These are phyloP conservation scores for Phytophthora sp. DNA, from an alignment of 352 stramenopile species.

Conservation along the genomic window DNA sequence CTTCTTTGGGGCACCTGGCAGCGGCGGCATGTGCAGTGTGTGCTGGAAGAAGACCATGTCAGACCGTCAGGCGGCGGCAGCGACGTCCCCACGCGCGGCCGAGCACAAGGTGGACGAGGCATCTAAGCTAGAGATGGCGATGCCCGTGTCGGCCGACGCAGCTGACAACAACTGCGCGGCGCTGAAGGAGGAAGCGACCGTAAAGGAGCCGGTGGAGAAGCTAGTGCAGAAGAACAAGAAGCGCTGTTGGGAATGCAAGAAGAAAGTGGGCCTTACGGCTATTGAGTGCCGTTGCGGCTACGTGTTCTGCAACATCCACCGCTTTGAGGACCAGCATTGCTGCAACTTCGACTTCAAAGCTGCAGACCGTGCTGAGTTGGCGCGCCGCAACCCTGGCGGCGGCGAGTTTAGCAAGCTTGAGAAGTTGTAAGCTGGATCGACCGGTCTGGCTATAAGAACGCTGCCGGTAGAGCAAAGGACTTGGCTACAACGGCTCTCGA, in stretches of 20 bases:
- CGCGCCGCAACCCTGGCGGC: constrained; percentile 79
- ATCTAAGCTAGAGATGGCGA: constrained; percentile 2
- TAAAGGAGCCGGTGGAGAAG: constrained; percentile 31
- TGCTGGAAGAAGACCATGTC: constrained; percentile 90
- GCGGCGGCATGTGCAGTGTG: constrained; percentile 82
- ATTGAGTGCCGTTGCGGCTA: constrained; percentile 91
- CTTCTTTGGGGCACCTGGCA: constrained; percentile 77
- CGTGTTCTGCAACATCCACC: constrained; percentile 87
- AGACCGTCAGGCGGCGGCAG: constrained; percentile 56
- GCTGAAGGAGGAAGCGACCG: constrained; percentile 25
- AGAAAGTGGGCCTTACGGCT: constrained; percentile 90
- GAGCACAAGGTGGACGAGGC: constrained; percentile 35
- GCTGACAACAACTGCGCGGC: constrained; percentile 23
- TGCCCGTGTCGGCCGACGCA: background rate
- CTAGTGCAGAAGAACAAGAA: constrained; percentile 91
- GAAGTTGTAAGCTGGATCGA: constrained; percentile 58
- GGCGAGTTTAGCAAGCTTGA: constrained; percentile 88
- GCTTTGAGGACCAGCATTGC: constrained; percentile 87
- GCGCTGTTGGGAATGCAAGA: constrained; percentile 92
- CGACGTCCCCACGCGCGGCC: constrained; percentile 24
- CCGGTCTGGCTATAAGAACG: background rate
- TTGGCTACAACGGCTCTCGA: constrained; percentile 6
- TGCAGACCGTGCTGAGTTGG: constrained; percentile 74
- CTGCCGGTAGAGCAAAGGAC: background rate
- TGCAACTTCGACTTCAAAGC: constrained; percentile 90